Evolutionary conservation across 23 red algal genomes (phyloP).

Genomic region (Gracilaria gracilis): DNA sequence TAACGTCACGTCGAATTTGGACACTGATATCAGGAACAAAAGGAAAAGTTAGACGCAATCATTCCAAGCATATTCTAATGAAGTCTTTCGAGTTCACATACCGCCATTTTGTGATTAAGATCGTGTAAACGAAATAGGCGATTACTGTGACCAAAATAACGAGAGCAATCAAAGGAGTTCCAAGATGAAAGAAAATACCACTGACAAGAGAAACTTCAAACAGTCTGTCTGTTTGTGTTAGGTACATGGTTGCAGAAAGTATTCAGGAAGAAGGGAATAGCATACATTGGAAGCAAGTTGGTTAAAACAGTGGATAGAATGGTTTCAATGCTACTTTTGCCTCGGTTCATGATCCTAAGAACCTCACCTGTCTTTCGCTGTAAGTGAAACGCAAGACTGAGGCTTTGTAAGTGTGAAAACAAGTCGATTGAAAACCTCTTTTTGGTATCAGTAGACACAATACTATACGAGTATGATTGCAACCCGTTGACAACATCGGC

Average conservation of each 20-base stretch:
- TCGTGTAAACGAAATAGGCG: conserved; percentile 50
- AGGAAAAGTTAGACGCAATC: neutral
- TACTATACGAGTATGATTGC: conserved; percentile 45
- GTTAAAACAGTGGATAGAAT: conserved; percentile 76
- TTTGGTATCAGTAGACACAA: conserved; percentile 48
- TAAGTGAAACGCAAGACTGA: conserved; percentile 84
- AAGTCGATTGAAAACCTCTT: conserved; percentile 67
- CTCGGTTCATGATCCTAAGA: conserved; percentile 88
- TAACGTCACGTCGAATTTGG: conserved; percentile 22
- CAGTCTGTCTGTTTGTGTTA: neutral
- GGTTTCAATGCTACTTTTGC: conserved; percentile 63
- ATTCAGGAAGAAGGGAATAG: neutral
- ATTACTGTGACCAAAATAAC: conserved; percentile 54
- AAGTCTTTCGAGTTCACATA: conserved; percentile 11
- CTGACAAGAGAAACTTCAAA: conserved; percentile 72
- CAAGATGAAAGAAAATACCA: conserved; percentile 68
- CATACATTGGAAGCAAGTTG: conserved; percentile 84
- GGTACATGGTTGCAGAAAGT: neutral
- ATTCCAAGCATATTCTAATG: neutral
- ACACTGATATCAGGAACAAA: neutral
- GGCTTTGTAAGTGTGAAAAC: conserved; percentile 80
- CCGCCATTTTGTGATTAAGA: conserved; percentile 52
- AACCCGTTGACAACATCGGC: conserved; percentile 24
- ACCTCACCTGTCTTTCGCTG: conserved; percentile 83
- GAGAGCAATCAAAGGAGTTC: conserved; percentile 60